Evolutionary conservation across 1,284 basidiomycete species (phyloP).

Genomic region (Papiliotrema terrestris): DNA sequence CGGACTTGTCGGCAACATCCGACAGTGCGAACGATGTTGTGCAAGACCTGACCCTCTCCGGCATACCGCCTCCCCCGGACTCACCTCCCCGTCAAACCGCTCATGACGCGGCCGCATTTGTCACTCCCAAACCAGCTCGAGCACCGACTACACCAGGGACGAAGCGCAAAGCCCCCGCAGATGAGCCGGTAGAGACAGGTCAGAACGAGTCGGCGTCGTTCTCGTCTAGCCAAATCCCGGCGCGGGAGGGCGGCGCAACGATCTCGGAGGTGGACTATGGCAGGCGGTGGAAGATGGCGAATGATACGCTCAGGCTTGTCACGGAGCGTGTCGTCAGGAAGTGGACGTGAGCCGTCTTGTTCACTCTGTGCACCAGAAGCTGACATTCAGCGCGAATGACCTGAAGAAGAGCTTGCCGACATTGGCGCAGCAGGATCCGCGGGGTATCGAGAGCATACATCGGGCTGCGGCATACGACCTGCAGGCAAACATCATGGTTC

Average conservation of each 20-base stretch:
- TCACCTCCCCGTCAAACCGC: background rate
- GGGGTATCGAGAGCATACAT: conserved; percentile 23
- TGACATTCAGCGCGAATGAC: conserved; percentile 9
- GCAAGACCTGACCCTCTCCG: background rate
- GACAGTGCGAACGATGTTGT: background rate
- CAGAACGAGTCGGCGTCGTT: background rate
- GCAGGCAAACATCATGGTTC: conserved; percentile 2
- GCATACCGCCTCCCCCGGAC: background rate
- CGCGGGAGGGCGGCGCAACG: background rate
- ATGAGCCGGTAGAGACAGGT: background rate
- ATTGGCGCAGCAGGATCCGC: conserved; percentile 18
- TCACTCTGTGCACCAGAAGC: background rate
- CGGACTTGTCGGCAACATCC: background rate
- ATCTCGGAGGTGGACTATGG: conserved; percentile 32
- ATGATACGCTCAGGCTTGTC: conserved; percentile 40
- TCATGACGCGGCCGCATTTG: background rate
- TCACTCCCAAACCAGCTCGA: background rate
- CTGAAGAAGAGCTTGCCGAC: conserved; percentile 27
- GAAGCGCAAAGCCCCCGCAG: conserved; percentile 1
- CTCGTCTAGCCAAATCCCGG: background rate
- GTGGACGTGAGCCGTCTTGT: conserved; percentile 38
- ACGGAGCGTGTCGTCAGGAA: conserved; percentile 38
- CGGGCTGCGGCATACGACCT: conserved; percentile 13
- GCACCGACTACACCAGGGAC: conserved; percentile 4
- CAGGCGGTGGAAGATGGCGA: conserved; percentile 35